Conservation (phyloP, 805 yeast species). For the Ogataea sp. region DNA sequence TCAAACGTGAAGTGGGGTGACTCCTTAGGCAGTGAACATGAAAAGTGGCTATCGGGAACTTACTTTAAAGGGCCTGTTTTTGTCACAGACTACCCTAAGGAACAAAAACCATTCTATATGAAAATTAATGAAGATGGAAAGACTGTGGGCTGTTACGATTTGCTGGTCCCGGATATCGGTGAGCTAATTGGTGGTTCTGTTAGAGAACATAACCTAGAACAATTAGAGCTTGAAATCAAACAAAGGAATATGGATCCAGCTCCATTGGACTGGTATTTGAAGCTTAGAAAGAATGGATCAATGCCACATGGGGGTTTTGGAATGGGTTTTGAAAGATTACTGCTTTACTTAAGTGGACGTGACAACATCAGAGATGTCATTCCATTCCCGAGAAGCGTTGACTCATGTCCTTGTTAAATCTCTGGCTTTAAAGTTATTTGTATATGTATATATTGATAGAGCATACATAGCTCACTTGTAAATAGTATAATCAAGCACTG, state of each 20-base stretch:
- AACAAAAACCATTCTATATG: conserved; percentile 90
- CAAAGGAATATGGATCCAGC: conserved; percentile 47
- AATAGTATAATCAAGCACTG: too few relatives aligned
- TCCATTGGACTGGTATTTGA: conserved; percentile 73
- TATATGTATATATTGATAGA: too few relatives aligned
- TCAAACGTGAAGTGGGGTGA: conserved; percentile 60
- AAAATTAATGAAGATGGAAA: conserved; percentile 34
- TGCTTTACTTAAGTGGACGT: conserved; percentile 63
- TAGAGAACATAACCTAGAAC: conserved; percentile 61
- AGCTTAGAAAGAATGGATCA: conserved; percentile 66
- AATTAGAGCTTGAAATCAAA: conserved; percentile 41
- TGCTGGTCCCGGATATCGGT: conserved; percentile 85
- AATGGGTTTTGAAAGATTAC: conserved; percentile 81
- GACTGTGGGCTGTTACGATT: conserved; percentile 87
- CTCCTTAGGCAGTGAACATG: conserved; percentile 75
- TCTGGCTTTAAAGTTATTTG: too few relatives aligned
- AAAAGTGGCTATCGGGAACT: conserved; percentile 77
- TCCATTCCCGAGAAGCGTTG: conserved; percentile 75
- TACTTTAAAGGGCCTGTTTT: conserved; percentile 70
- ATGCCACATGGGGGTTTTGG: conserved; percentile 98
- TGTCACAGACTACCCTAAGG: conserved; percentile 79
- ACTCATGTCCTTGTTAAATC: conserved; percentile 37
- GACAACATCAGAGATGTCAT: conserved; percentile 82
- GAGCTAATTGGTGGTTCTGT: conserved; percentile 93
- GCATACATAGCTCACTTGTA: background rate